These are phyloP conservation scores for Trichosporon coremiiforme DNA, from an alignment of 1,284 basidiomycete species.

Conservation along the genomic window DNA sequence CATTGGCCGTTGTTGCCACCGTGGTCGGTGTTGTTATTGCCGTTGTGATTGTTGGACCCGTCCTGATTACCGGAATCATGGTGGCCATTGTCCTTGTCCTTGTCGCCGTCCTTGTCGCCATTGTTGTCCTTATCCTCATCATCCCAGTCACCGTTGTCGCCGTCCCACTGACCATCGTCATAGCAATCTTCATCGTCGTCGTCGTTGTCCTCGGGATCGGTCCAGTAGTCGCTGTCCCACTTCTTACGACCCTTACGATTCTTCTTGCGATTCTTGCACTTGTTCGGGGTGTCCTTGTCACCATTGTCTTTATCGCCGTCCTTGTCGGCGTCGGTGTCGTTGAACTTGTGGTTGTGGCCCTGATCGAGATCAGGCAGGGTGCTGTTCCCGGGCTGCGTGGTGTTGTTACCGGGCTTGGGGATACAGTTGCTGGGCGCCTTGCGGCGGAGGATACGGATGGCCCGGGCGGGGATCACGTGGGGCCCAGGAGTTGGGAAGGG, in stretches of 20 bases:
- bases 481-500: background rate
- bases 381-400: too few relatives aligned
- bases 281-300: background rate
- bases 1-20: background rate
- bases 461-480: background rate
- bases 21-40: background rate
- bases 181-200: background rate
- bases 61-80: background rate
- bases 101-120: background rate
- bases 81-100: background rate
- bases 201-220: background rate
- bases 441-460: background rate
- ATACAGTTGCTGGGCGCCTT: background rate
- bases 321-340: background rate
- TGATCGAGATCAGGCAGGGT: slow-evolving; percentile 3
- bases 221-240: background rate
- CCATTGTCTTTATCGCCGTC: background rate
- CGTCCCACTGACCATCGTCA: background rate
- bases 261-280: slow-evolving; percentile 5
- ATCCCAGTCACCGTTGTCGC: background rate
- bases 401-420: background rate
- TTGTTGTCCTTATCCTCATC: slow-evolving; percentile 6
- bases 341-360: slow-evolving; percentile 2
- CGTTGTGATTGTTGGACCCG: background rate
- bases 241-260: background rate